Percentiles rank a stretch among this genome's conserved stretches.
phyloP scores from a whole-genome alignment of 2,329 filamentous ascomycete genomes.

The Chalara sp. region DNA sequence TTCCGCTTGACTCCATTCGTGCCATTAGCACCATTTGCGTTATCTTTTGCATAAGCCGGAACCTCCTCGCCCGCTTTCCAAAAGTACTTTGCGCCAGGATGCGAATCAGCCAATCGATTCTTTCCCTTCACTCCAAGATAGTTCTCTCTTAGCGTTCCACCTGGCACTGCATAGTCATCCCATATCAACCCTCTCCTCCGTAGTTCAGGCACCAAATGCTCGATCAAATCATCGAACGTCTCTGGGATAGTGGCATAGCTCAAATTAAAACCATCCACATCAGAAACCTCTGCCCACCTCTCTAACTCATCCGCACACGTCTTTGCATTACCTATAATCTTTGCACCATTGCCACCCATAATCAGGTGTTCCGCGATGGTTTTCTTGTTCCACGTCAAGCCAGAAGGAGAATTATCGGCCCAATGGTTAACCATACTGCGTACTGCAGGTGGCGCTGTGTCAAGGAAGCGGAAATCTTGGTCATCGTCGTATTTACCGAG shows the following conservation, averaged over 20 bases:
- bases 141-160: conserved; percentile 56
- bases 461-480: conserved; percentile 52
- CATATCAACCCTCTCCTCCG: conserved; percentile 48
- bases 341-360: conserved; percentile 19
- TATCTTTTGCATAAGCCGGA: conserved; percentile 10
- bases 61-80: conserved; percentile 27
- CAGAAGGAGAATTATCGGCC: conserved; percentile 31
- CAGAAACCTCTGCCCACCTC: conserved; percentile 18
- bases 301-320: conserved; percentile 20
- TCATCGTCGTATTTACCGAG: conserved; percentile 54
- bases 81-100: conserved; percentile 38
- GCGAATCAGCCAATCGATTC: conserved; percentile 42
- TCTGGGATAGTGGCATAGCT: conserved; percentile 44
- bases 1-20: no score
- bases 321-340: conserved; percentile 17
- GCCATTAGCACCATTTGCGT: no score
- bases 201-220: conserved; percentile 59
- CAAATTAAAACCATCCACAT: conserved; percentile 22
- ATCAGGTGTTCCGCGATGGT: conserved; percentile 22
- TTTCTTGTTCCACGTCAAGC: conserved; percentile 30
- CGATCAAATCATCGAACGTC: conserved; percentile 61
- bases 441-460: conserved; percentile 35
- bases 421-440: conserved; percentile 42
- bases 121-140: conserved; percentile 45
- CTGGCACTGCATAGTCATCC: conserved; percentile 44